Base-by-base conservation (phyloP, 768 basidiomycete genomes). In the Russula griseocarnosa region DNA sequence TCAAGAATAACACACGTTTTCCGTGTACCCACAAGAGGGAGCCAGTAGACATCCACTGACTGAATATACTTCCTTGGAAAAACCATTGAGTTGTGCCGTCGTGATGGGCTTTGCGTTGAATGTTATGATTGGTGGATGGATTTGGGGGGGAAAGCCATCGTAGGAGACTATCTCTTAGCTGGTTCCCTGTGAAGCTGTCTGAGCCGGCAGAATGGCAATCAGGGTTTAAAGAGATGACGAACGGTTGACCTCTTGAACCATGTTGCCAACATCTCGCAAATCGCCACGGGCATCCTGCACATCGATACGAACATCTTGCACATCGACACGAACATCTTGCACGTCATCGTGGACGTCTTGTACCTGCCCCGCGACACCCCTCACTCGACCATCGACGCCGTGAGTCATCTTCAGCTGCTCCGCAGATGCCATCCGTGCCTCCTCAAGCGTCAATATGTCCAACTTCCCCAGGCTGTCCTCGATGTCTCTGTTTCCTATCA, bases 61-160 rank as follows among this genome's bases (percentile, higher is more conserved):
- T 28, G 26, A 44, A 56, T 8, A 44, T 30, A 56, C 26, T 20
- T 9, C 55, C 55, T 30, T n/a, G 24, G 20, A 44, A 30, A 28
- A 56, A 56, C 55, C 55, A 56, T 13, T 44, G 18, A 13, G 55
- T 18, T 1, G 55, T 56, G 4, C 40, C 40, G 2, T 42, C 18
- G 8, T 56, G 40, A 28, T 44, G 55, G 11, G 38, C 18, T 13
- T 42, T n/a, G 26, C 16, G 44, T 9, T 40, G 26, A 1, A 44
- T 28, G 26, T 56, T 44, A 28, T 56, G 55, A 6, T 56, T 56
- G 3, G 5, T 44, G 6, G 55, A 56, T 30, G 55, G 55, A 30
- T 56, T 40, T 24, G 47, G 22, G 1, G 55, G 55, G 10, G 40
- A 56, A n/a, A 56, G 55, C 55, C 55, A 56, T 28, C 55, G 38